phyloP scores from a whole-genome alignment of 257 asterid genomes.

The Solanum ossicruentum region DNA sequence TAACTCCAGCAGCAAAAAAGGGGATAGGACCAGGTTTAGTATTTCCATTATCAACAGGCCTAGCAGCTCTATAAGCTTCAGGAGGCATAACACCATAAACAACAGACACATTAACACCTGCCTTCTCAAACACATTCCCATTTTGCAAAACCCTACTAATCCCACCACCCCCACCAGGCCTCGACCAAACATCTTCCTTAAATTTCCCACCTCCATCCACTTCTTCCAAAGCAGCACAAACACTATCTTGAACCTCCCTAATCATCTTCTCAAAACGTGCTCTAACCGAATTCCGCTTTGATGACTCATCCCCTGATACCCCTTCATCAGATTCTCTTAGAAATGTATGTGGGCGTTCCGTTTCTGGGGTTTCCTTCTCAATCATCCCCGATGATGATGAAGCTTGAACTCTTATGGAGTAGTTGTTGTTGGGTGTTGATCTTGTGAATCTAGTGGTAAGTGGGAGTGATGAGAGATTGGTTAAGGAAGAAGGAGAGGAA shows the following conservation, averaged over 20 bases:
- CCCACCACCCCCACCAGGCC: conserved; percentile 99
- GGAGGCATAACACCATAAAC: conserved; percentile 99
- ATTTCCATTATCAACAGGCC: conserved; percentile 55
- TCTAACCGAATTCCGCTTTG: neutral
- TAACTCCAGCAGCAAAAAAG: conserved; percentile 94
- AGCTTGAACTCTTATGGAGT: neutral
- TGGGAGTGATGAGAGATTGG: neutral
- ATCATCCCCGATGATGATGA: neutral
- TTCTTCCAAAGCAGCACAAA: neutral
- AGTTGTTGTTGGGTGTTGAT: neutral
- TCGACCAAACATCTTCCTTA: conserved; percentile 83
- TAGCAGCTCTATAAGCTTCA: conserved; percentile 96
- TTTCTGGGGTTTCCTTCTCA: neutral
- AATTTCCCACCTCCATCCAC: neutral
- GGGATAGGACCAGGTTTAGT: conserved; percentile 74
- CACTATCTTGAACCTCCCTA: neutral
- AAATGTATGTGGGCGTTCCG: neutral
- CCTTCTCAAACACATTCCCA: conserved; percentile 87
- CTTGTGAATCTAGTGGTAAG: neutral
- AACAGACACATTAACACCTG: conserved; percentile 96
- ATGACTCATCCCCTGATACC: neutral
- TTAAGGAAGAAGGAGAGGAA: neutral
- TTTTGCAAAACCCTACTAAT: conserved; percentile 93
- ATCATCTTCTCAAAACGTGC: neutral
- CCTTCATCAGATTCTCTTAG: neutral